Evolutionary conservation across 352 stramenopile genomes (phyloP).

Genomic region (Globisporangium spinosum): DNA sequence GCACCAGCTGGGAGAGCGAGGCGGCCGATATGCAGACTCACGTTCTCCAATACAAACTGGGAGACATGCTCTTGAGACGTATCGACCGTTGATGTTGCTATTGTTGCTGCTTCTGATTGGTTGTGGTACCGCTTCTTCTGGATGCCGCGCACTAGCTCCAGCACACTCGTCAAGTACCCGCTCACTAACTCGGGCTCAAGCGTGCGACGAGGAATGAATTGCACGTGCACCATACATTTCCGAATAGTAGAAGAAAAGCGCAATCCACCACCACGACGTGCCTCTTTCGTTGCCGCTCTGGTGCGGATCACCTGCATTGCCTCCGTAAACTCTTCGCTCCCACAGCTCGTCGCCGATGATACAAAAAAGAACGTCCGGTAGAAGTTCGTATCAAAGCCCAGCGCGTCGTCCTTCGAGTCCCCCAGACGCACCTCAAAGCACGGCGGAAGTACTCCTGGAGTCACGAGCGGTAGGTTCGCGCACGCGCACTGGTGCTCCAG

Average conservation of each 20-base stretch:
- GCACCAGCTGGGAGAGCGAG: slow-evolving; percentile 2
- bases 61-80: too few relatives aligned
- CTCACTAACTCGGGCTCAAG: background rate
- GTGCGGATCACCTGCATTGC: background rate
- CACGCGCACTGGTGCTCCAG: slow-evolving; percentile 12
- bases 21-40: background rate
- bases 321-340: background rate
- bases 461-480: slow-evolving; percentile 11
- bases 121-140: background rate
- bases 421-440: slow-evolving; percentile 12
- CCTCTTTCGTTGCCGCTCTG: background rate
- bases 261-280: background rate
- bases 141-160: background rate
- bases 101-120: background rate
- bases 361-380: slow-evolving; percentile 9
- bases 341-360: background rate
- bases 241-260: background rate
- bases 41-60: background rate
- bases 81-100: background rate
- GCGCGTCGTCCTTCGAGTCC: slow-evolving; percentile 1
- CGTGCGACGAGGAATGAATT: slow-evolving; percentile 7
- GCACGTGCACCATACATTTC: slow-evolving; percentile 5
- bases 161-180: background rate
- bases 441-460: background rate
- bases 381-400: slow-evolving; percentile 13